phyloP scores from a whole-genome alignment of 2,329 filamentous ascomycete species.

The Blastomyces silverae region DNA sequence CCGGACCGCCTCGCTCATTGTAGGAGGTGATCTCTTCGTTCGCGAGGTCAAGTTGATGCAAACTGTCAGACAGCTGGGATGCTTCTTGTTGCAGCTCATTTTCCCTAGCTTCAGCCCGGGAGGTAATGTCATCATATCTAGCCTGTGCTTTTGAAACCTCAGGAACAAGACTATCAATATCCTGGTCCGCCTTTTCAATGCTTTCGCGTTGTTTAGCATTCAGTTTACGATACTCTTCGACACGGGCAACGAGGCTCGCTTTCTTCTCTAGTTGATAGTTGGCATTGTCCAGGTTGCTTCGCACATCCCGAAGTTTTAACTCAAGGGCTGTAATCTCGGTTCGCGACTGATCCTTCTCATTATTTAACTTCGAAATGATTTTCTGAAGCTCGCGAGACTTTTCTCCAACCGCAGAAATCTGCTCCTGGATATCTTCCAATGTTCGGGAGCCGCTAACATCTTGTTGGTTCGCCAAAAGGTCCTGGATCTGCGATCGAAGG shows the following conservation, averaged over 20 bases:
- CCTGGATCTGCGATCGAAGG: constrained; percentile 65
- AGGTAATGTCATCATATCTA: constrained; percentile 68
- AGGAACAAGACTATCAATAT: constrained; percentile 67
- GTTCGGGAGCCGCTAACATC: constrained; percentile 59
- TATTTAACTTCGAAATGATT: constrained; percentile 57
- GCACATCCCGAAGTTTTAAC: constrained; percentile 67
- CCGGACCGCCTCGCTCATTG: constrained; percentile 64
- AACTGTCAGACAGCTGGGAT: constrained; percentile 63
- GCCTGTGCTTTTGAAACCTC: constrained; percentile 68
- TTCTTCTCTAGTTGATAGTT: constrained; percentile 76
- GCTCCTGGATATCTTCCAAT: constrained; percentile 75
- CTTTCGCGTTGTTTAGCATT: constrained; percentile 61
- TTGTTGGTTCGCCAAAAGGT: constrained; percentile 69
- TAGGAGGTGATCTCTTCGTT: constrained; percentile 76
- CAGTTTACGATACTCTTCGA: constrained; percentile 65
- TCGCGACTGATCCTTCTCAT: constrained; percentile 64
- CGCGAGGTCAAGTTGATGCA: constrained; percentile 68
- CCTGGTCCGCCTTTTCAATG: constrained; percentile 62
- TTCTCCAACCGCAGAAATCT: constrained; percentile 61
- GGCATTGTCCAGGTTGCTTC: constrained; percentile 63
- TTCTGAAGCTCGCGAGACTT: constrained; percentile 59
- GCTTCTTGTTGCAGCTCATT: constrained; percentile 64
- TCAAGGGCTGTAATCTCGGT: constrained; percentile 64
- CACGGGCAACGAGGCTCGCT: constrained; percentile 59
- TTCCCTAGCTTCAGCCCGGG: constrained; percentile 65